Evolutionary conservation across 352 stramenopile species (phyloP).

Genomic region (Albugo laibachii): DNA sequence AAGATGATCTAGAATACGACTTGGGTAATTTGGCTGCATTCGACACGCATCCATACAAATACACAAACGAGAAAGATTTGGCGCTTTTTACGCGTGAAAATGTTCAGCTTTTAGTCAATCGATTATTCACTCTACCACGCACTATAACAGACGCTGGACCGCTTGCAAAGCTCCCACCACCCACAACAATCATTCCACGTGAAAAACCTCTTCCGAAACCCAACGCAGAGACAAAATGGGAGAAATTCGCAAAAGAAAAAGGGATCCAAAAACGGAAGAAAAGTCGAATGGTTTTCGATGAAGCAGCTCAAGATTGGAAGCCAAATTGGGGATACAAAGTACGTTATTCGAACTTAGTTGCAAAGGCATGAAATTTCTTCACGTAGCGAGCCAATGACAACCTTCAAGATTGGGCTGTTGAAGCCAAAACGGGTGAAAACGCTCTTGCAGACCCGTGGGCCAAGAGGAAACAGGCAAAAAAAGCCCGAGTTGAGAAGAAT

Average conservation of each 20-base stretch:
- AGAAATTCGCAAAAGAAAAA: constrained; percentile 96
- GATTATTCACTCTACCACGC: constrained; percentile 81
- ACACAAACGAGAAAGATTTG: constrained; percentile 77
- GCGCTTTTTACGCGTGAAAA: constrained; percentile 80
- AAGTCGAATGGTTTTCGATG: constrained; percentile 92
- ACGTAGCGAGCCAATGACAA: constrained; percentile 20
- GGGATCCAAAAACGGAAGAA: constrained; percentile 95
- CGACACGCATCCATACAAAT: constrained; percentile 74
- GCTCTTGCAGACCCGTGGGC: constrained; percentile 84
- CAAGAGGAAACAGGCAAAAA: constrained; percentile 84
- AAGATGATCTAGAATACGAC: constrained; percentile 78
- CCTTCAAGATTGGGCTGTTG: constrained; percentile 86
- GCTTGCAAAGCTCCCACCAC: constrained; percentile 58
- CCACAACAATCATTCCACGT: constrained; percentile 51
- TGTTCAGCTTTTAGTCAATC: constrained; percentile 86
- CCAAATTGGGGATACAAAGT: constrained; percentile 85
- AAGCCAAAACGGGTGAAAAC: constrained; percentile 85
- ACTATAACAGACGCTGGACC: constrained; percentile 87
- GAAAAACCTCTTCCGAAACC: constrained; percentile 80
- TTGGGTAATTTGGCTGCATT: constrained; percentile 78
- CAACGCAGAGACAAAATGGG: constrained; percentile 96
- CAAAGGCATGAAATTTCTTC: background rate
- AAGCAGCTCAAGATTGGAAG: constrained; percentile 85
- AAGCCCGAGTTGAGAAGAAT: constrained; percentile 85
- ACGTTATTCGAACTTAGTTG: background rate